Base-by-base conservation (phyloP, 1,139 yeast species). In the Nakaseomyces sp. region DNA sequence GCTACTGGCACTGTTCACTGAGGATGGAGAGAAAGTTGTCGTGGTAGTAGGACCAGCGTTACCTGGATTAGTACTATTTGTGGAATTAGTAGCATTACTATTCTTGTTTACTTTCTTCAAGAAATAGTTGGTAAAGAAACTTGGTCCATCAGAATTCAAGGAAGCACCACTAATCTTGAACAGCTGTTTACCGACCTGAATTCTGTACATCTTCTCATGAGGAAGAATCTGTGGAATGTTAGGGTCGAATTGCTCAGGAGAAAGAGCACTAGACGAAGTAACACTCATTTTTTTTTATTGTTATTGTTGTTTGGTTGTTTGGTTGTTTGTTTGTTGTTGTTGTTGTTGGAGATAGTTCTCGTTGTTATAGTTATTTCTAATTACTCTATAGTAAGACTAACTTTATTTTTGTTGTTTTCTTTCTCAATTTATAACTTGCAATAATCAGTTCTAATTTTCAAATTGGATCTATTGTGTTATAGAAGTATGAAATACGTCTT, bases 101-200 rank as follows among this genome's bases (percentile, higher is more conserved):
- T 13, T 22, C 13, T 25, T 37, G n/a, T 24, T 25, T 9, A 25
- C 31, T 5, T 24, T 37, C 25, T 63, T 61, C 3, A 57, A 47
- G 50, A 73, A 73, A 51, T 64, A 71, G 31, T 66, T 67, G 3
- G 77, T 72, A 56, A 73, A 73, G 49, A 70, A 73, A 10, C 73
- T 70, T 0, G 78, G 78, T 0, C 70, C 80, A 64, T 87, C 96
- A 1, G 86, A 84, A 19, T 89, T 82, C 36, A 88, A 63, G 4
- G 95, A 86, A 1, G 91, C 88, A 1, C 96, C 96, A 57, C 91
- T 81, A 16, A 69, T 56, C 30, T 70, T 67, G 59, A 77, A 82
- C 30, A 74, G 52, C 50, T 72, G 71, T 44, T 72, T 74, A 0
- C 95, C 95, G 4, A 87, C 81, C 60, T 83, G 88, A 22, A 88